Base-by-base conservation (phyloP, 2,329 filamentous ascomycete genomes). In the Verticillium tricorpus region DNA sequence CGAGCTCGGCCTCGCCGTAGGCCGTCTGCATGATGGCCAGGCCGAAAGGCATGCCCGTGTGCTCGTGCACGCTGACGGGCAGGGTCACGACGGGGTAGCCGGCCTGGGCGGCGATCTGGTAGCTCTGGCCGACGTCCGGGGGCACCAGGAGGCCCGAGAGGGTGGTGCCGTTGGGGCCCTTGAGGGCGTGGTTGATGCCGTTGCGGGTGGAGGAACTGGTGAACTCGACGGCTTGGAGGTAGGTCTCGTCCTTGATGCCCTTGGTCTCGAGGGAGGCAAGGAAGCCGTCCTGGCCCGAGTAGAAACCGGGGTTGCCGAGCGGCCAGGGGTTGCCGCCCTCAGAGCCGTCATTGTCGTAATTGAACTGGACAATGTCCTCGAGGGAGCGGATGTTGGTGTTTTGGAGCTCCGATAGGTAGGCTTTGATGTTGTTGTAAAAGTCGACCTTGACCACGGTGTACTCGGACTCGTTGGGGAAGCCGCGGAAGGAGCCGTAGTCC, bases 81-180 rank as follows among this genome's bases (percentile, higher is more conserved):
- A 93, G 70, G 0, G 89, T 91, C 58, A 92, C 79, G 69, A 90
- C 81, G 0, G 89, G 90, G 69, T 92, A 93, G 0, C 89, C 89
- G 5, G 90, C 90, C 74, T 92, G 89, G 0, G 90, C 90, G 0
- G 89, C 87, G 63, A 91, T 84, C 73, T 91, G 86, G 64, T 86
- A 86, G 4, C 84, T 84, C 71, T 90, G 87, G 0, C 82, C 89
- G 3, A 89, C 86, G 68, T 89, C 85, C 0, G 88, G 80, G 5
- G 89, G 89, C 0, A 91, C 87, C 1, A 93, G 78, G 2, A 93
- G 77, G 1, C 83, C 89, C 61, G 86, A 81, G 1, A 92, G 76
- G 22, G 73, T 63, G 8, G 63, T 67, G 3, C 71, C 74, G 28
- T 74, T 76, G 57, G 69, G 72, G 4, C 76, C 76, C 25, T 69